phyloP scores from a whole-genome alignment of 129 eudicot genomes.

The Lactuca sativa region DNA sequence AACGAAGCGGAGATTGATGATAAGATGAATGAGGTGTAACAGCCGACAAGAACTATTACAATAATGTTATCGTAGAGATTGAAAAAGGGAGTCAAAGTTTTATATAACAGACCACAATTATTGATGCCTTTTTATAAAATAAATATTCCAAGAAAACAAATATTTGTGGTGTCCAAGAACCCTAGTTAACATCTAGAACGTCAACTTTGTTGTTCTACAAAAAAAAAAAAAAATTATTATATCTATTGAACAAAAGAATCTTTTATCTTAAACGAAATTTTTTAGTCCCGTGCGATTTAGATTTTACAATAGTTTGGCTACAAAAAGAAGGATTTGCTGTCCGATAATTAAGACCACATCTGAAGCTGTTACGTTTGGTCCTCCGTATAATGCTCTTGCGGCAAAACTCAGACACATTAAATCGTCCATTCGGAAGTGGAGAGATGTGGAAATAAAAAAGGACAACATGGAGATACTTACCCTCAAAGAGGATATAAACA shows the following conservation, averaged over 20 bases:
- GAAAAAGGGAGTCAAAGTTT: neutral
- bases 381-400: too few species aligned
- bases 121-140: neutral
- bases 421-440: too few species aligned
- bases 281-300: too few species aligned
- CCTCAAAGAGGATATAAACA: too few species aligned
- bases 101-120: neutral
- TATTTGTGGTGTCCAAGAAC: neutral
- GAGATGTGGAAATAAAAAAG: too few species aligned
- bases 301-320: neutral
- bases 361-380: too few species aligned
- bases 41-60: neutral
- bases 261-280: too few species aligned
- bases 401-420: too few species aligned
- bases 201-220: neutral
- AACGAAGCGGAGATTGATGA: neutral
- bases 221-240: neutral
- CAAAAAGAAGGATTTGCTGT: too few species aligned
- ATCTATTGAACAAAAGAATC: too few species aligned
- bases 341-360: too few species aligned
- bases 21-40: neutral
- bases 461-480: too few species aligned
- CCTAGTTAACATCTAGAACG: conserved; percentile 2
- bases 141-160: neutral
- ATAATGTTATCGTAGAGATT: neutral